A percentile compares a stretch with the other conserved stretches of the same genome.
These are phyloP conservation scores for Amoebophrya sp. DNA, from an alignment of 169 alveolate species.

Conservation along the genomic window DNA sequence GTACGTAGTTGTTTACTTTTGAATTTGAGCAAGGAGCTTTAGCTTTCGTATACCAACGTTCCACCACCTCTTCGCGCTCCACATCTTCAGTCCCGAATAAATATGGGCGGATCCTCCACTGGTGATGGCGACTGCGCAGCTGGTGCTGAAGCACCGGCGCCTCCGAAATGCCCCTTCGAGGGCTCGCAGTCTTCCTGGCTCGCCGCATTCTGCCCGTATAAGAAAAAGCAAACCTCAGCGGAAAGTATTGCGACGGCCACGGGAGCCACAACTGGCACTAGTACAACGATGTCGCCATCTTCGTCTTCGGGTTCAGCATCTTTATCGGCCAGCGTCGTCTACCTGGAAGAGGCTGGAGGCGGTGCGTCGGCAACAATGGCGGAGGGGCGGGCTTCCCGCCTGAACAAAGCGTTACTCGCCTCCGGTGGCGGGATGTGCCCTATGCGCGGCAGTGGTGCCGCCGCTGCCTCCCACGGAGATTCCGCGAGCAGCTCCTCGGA, in stretches of 20 bases:
- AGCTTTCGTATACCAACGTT: too few species aligned
- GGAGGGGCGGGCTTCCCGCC: neutral
- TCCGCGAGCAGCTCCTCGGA: too few species aligned
- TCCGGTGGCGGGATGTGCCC: neutral
- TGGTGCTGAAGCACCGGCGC: too few species aligned
- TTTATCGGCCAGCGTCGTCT: neutral
- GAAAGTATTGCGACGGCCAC: neutral
- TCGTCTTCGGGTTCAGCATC: neutral
- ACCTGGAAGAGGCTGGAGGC: neutral
- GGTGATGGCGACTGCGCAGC: too few species aligned
- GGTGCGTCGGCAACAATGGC: neutral
- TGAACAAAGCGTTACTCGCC: neutral
- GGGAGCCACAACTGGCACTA: too few species aligned
- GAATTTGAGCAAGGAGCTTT: too few species aligned
- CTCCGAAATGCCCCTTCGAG: neutral
- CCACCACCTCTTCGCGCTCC: too few species aligned
- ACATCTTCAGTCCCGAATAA: too few species aligned
- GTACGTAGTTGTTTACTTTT: too few species aligned
- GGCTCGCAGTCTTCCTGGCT: neutral
- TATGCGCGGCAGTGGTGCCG: neutral
- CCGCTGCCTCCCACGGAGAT: too few species aligned
- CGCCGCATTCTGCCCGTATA: neutral
- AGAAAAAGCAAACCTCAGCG: neutral
- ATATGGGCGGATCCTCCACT: too few species aligned
- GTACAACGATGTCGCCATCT: neutral